Conservation (phyloP, 208 protist genomes). For the Acanthamoeba healyi region DNA sequence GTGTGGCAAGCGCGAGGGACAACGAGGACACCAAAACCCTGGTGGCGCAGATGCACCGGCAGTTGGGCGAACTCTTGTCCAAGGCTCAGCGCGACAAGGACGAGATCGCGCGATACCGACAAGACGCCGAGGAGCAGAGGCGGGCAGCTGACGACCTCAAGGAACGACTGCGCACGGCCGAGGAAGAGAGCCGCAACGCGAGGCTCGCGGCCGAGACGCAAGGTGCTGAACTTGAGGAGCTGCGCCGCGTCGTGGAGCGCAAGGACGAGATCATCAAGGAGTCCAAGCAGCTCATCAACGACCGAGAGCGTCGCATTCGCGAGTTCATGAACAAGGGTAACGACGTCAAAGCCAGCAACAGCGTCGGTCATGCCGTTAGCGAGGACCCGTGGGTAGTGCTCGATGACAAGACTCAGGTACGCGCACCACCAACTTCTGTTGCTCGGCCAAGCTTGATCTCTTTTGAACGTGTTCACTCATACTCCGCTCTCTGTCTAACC, state of each 20-base stretch:
- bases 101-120: not conserved
- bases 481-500: too few relatives aligned
- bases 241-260: not conserved
- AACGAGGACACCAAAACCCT: not conserved
- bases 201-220: not conserved
- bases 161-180: not conserved
- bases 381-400: constrained; percentile 10
- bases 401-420: constrained; percentile 24
- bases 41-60: not conserved
- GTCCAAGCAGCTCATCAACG: constrained; percentile 39
- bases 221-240: not conserved
- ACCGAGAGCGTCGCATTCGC: constrained; percentile 11
- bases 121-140: not conserved
- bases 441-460: too few relatives aligned
- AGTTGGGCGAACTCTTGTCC: not conserved
- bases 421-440: not conserved
- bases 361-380: not conserved
- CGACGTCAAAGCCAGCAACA: not conserved
- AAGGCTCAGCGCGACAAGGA: not conserved
- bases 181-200: not conserved
- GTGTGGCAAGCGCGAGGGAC: not conserved
- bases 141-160: not conserved
- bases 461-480: not conserved
- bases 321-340: constrained; percentile 44
- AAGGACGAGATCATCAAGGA: constrained; percentile 32